These are phyloP conservation scores for Arabis hirsuta DNA, from an alignment of 345 rosid genomes.

Conservation along the genomic window DNA sequence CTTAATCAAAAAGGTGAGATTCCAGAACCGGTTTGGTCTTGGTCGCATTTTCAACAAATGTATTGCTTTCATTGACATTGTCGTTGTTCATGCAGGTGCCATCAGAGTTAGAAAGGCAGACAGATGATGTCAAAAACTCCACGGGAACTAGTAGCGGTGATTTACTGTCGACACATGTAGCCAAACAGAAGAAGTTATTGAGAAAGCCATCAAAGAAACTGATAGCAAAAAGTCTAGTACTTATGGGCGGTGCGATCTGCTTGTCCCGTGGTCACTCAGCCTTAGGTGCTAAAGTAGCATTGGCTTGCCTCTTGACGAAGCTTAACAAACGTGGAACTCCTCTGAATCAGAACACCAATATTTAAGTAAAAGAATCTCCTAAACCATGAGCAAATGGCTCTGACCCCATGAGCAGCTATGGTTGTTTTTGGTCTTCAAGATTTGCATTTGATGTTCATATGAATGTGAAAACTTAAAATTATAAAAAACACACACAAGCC, in stretches of 20 bases:
- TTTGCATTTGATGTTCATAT: not conserved
- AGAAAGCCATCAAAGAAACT: constrained; percentile 64
- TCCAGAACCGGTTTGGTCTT: not conserved
- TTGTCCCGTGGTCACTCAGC: constrained; percentile 68
- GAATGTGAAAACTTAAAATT: constrained; percentile 10
- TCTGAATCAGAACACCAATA: constrained; percentile 39
- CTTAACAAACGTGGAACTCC: constrained; percentile 51
- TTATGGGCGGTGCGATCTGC: constrained; percentile 63
- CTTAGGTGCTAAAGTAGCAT: constrained; percentile 74
- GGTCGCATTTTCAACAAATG: not conserved
- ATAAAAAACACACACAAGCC: not conserved
- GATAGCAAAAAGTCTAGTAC: constrained; percentile 60
- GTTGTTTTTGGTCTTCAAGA: not conserved
- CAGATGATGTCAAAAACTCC: constrained; percentile 13
- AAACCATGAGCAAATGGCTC: not conserved
- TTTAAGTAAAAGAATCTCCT: constrained; percentile 1
- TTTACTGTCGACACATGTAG: constrained; percentile 26
- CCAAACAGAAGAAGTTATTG: constrained; percentile 43
- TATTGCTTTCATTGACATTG: constrained; percentile 3
- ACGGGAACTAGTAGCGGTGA: constrained; percentile 9
- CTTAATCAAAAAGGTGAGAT: constrained; percentile 68
- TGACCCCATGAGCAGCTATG: not conserved
- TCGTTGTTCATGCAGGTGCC: constrained; percentile 55
- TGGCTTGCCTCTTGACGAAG: constrained; percentile 73
- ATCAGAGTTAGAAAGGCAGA: constrained; percentile 48